Conservation (phyloP, 176 grass and related monocot genomes). For the Cenchrus fungigraminus region DNA sequence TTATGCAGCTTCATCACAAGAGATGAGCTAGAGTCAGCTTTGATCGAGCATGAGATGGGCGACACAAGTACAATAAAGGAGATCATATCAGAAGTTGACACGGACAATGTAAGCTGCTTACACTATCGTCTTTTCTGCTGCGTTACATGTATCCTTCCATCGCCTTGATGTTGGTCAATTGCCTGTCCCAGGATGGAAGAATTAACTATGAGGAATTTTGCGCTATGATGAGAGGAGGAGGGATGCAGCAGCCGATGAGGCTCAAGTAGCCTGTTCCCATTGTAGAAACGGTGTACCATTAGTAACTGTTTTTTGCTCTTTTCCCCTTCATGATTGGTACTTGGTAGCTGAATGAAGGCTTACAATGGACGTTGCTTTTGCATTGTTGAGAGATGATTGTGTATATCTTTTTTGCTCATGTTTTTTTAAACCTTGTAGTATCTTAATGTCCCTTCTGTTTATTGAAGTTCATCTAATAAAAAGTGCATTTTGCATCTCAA, state of each 20-base stretch:
- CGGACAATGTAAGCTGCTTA: slow-evolving; percentile 78
- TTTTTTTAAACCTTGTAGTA: slow-evolving; percentile 27
- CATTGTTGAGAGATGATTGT: slow-evolving; percentile 53
- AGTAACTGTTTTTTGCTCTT: slow-evolving; percentile 32
- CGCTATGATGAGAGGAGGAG: slow-evolving; percentile 98
- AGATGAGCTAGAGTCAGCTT: slow-evolving; percentile 91
- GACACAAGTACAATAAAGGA: slow-evolving; percentile 85
- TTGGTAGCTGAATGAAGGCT: slow-evolving; percentile 38
- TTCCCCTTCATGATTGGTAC: slow-evolving; percentile 30
- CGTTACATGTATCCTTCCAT: background rate
- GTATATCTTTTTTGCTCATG: slow-evolving; percentile 50
- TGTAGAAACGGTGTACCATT: slow-evolving; percentile 40
- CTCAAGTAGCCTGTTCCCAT: slow-evolving; percentile 60
- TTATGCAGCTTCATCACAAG: slow-evolving; percentile 86
- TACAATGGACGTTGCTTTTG: slow-evolving; percentile 27
- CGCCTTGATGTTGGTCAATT: slow-evolving; percentile 32
- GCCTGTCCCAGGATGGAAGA: slow-evolving; percentile 78
- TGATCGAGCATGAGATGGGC: slow-evolving; percentile 95
- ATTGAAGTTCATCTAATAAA: slow-evolving; percentile 48
- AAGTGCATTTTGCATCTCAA: slow-evolving; percentile 14
- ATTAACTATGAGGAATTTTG: slow-evolving; percentile 99
- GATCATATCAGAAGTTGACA: slow-evolving; percentile 95
- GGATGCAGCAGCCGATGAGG: slow-evolving; percentile 73
- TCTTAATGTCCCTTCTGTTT: slow-evolving; percentile 32
- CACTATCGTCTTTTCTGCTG: background rate